Conservation (phyloP, 805 yeast species). For the Starmerella bacillaris region DNA sequence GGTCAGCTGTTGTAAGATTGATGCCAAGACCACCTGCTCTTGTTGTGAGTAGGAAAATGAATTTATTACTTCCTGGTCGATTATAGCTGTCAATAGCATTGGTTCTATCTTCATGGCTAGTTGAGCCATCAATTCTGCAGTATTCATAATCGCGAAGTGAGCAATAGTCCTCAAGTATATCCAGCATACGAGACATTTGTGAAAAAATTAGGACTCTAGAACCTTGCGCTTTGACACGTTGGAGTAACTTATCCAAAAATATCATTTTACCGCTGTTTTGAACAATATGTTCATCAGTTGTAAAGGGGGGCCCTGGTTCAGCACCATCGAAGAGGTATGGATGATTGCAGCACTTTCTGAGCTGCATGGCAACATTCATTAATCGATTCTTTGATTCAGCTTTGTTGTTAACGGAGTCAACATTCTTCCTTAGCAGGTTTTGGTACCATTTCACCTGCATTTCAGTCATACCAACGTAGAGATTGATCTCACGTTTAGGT, state of each 20-base stretch:
- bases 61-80: constrained; percentile 59
- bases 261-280: constrained; percentile 81
- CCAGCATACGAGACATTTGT: constrained; percentile 81
- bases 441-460: constrained; percentile 91
- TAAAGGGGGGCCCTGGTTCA: constrained; percentile 94
- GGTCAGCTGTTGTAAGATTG: constrained; percentile 78
- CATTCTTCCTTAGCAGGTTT: constrained; percentile 70
- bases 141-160: constrained; percentile 66
- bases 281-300: constrained; percentile 84
- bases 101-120: constrained; percentile 82
- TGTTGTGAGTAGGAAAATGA: constrained; percentile 70
- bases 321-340: constrained; percentile 98
- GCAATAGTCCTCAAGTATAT: constrained; percentile 85
- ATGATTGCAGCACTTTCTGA: constrained; percentile 91
- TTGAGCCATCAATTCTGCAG: constrained; percentile 86
- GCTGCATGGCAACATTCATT: constrained; percentile 87
- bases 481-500: constrained; percentile 76
- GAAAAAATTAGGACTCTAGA: constrained; percentile 82
- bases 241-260: constrained; percentile 65
- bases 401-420: constrained; percentile 82
- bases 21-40: constrained; percentile 96
- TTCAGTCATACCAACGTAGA: constrained; percentile 89
- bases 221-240: constrained; percentile 56
- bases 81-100: constrained; percentile 85
- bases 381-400: constrained; percentile 62